Base-by-base conservation (phyloP, 2,329 filamentous ascomycete genomes). In the Fusarium luffae region DNA sequence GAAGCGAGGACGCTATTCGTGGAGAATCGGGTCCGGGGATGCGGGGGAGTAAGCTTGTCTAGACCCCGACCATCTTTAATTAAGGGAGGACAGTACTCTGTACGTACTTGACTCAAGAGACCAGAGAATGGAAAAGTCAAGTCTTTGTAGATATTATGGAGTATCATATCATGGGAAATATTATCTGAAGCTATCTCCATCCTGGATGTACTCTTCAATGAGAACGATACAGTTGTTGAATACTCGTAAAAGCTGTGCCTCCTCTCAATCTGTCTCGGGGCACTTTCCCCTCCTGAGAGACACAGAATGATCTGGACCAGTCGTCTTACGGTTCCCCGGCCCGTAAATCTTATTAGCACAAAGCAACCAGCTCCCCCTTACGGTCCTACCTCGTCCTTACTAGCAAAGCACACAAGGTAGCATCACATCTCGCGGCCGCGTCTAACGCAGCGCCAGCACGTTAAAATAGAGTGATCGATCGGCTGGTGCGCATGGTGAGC, bases 1-100 rank as follows among this genome's bases (percentile, higher is more conserved):
- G 43, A 48, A 43, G 21, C 21, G 41, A 49, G 25, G 46, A n/a
- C 19, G 10, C 43, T 50, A 63, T 71, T 71, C 66, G 69, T 70
- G 69, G 69, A 70, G 58, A 58, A 70, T 60, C 56, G 43, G 48
- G 32, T 27, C 19, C 16, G 25, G 50, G 27, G 63, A 60, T 71
- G 69, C 66, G 68, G 69, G 69, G 69, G 55, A 69, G 52, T 54
- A 57, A 67, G 54, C 66, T 63, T 48, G 43, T 44, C 25, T 51
- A 25, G 14, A 59, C 19, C 55, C 34, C 43, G 19, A 50, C 30
- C 23, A 51, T 25, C 12, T 43, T 25, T 25, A 30, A 23, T 27
- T 23, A 30, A 10, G 13, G 30, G n/a, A 25, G 40, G 13, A 6
- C 7, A 18, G 23, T 43, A 21, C 21, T 21, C 21, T 21, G 21